Base-by-base conservation (phyloP, 2,329 filamentous ascomycete species). In the Pseudocercospora musae region DNA sequence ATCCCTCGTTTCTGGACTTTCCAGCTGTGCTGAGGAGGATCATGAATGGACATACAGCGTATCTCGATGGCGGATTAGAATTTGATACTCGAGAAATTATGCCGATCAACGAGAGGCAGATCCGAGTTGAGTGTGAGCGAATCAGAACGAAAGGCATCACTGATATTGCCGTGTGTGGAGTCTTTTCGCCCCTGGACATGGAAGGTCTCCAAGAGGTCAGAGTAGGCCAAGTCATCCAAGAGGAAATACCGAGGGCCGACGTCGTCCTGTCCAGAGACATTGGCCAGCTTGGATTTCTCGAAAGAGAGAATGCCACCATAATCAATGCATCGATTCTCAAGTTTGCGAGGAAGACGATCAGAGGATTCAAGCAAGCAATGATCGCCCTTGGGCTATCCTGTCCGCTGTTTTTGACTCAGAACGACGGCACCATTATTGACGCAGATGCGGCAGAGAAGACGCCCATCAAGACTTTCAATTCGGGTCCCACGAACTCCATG, bases 241-340 rank as follows among this genome's bases (percentile, higher is more conserved):
- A 55, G 21, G 52, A 55, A 31, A 37, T 55, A 21, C 52, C 52
- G 21, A 31, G 21, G 7, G 52, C 52, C 10, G 52, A 55, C n/a
- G 37, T 55, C 21, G 52, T 37, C n/a, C 13, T 55, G 3, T 55
- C 52, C 4, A 37, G 52, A 40, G 31, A 55, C 29, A 55, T 55
- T 25, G 52, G 52, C 13, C 52, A 55, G 52, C 52, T 55, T 25
- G 52, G 52, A 13, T 55, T 55, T 42, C 29, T 55, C 2, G 52
- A 55, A 27, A 21, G 52, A 18, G 52, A 55, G n/a, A 55, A 55
- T 55, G 52, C 52, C 18, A 55, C 52, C 4, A 55, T 55, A 29
- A 55, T 55, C 31, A 55, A 55, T 42, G 42, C 29, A 2, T 55
- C 52, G n/a, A 55, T 55, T n/a, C 52, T 55, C n/a, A 55, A 55